These are phyloP conservation scores for Leucogyrophana mollusca DNA, from an alignment of 768 basidiomycete species.

Conservation along the genomic window DNA sequence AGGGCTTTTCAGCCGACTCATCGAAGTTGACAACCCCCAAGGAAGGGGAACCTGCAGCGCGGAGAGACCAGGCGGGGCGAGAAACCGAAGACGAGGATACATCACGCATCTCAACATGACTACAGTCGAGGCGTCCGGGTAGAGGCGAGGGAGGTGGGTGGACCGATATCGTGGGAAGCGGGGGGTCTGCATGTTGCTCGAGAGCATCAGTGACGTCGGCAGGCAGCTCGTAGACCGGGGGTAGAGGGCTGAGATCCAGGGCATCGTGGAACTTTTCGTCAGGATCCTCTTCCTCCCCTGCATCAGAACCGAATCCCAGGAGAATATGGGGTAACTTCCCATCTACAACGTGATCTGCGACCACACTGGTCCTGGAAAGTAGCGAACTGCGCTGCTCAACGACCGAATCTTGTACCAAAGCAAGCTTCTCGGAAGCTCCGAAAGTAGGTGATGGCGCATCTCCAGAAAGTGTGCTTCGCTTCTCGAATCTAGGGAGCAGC, in stretches of 20 bases:
- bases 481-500: slow-evolving; percentile 17
- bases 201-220: slow-evolving; percentile 6
- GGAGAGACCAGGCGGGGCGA: slow-evolving; percentile 30
- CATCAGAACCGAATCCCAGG: slow-evolving; percentile 5
- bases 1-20: slow-evolving; percentile 2
- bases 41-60: slow-evolving; percentile 20
- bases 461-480: not conserved
- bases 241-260: slow-evolving; percentile 24
- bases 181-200: slow-evolving; percentile 7
- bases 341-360: no score
- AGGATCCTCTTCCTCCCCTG: slow-evolving; percentile 22
- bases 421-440: not conserved
- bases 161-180: slow-evolving; percentile 4
- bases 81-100: slow-evolving; percentile 7
- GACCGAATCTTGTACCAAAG: not conserved
- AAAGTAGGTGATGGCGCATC: not conserved
- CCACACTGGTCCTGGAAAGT: no score
- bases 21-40: slow-evolving; percentile 17
- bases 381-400: no score
- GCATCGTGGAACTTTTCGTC: slow-evolving; percentile 32
- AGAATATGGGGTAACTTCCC: no score
- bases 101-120: slow-evolving; percentile 13
- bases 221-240: slow-evolving; percentile 16
- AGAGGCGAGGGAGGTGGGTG: slow-evolving; percentile 8
- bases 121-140: slow-evolving; percentile 7